These are phyloP conservation scores for Cyanodermella asteris DNA, from an alignment of 2,329 filamentous ascomycete species.

Conservation along the genomic window DNA sequence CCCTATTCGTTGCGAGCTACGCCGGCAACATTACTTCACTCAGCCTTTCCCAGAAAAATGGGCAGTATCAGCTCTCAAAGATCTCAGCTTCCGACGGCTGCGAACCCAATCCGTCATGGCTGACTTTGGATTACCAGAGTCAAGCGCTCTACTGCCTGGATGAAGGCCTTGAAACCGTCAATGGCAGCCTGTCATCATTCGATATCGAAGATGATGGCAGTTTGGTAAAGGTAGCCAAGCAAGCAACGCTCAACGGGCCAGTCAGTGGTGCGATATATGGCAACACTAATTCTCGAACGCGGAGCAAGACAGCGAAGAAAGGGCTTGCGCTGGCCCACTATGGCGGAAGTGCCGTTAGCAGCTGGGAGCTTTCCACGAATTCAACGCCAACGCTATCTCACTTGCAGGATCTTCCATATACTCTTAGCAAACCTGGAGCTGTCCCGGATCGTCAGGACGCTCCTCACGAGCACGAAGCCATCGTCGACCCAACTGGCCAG, in stretches of 20 bases:
- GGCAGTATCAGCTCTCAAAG: constrained; percentile 13
- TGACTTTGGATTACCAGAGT: constrained; percentile 19
- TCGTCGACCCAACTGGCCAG: constrained; percentile 41
- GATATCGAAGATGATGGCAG: constrained; percentile 17
- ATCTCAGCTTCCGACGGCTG: constrained; percentile 16
- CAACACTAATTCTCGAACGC: background rate
- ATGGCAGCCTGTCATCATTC: constrained; percentile 18
- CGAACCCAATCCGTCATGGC: constrained; percentile 22
- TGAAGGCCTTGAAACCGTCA: constrained; percentile 17
- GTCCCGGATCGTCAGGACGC: constrained; percentile 28
- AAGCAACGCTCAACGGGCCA: background rate
- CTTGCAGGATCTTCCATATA: constrained; percentile 22
- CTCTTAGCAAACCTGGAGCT: constrained; percentile 15
- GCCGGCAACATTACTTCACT: constrained; percentile 22
- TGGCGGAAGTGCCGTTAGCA: background rate
- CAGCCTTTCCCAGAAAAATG: constrained; percentile 12
- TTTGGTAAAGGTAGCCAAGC: constrained; percentile 15
- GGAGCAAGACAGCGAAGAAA: constrained; percentile 4
- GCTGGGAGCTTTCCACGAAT: constrained; percentile 8
- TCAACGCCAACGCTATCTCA: constrained; percentile 13
- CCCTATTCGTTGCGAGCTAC: constrained; percentile 24
- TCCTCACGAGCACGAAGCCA: constrained; percentile 41
- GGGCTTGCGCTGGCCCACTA: constrained; percentile 3
- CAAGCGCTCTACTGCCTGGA: constrained; percentile 23
- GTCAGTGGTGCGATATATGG: constrained; percentile 1